Percentiles rank a stretch among this genome's conserved stretches.
Conservation (phyloP, 306 rosid species). For the Cucurbita argyrosperma region DNA sequence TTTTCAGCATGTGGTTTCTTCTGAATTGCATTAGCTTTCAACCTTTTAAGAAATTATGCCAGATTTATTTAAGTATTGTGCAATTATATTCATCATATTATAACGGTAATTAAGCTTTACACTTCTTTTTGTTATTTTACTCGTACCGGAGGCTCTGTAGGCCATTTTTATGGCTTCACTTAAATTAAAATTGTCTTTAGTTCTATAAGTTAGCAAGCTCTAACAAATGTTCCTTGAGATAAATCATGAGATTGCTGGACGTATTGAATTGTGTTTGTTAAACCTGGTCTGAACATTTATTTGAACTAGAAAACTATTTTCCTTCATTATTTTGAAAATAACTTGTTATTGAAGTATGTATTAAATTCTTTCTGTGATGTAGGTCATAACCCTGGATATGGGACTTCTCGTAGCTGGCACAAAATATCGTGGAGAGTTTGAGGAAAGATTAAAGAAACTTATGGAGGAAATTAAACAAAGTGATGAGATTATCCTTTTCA, state of each 20-base stretch:
- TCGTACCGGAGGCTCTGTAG: neutral
- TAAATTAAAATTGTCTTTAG: neutral
- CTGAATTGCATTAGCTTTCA: neutral
- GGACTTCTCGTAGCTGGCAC: slow-evolving; percentile 98
- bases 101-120: neutral
- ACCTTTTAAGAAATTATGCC: neutral
- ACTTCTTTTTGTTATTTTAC: neutral
- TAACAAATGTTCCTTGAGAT: neutral
- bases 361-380: neutral
- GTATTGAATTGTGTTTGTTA: neutral
- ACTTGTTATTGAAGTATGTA: neutral
- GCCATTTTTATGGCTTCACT: neutral
- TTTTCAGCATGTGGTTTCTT: neutral
- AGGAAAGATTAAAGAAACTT: slow-evolving; percentile 83
- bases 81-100: neutral
- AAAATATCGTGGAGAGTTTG: slow-evolving; percentile 97
- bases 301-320: neutral
- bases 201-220: neutral
- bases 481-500: slow-evolving; percentile 84
- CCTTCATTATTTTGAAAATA: neutral
- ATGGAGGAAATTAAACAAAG: slow-evolving; percentile 98
- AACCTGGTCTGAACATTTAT: neutral
- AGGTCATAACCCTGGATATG: slow-evolving; percentile 96
- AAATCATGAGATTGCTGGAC: neutral
- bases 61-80: neutral